phyloP scores from a whole-genome alignment of 192 early-diverging fungal genomes.

The Coemansia aciculifera region DNA sequence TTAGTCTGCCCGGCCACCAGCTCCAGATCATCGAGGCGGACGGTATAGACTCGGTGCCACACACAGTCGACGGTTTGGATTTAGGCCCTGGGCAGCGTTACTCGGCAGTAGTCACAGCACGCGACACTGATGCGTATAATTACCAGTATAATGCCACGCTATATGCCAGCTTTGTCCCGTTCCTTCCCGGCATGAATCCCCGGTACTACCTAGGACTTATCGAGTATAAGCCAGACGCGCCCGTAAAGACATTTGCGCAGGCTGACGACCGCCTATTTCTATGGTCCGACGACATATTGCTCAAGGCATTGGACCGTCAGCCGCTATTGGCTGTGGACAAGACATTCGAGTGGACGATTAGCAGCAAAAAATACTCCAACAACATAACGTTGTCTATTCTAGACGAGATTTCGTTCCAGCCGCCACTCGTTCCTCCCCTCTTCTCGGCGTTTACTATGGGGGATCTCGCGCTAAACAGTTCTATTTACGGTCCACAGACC shows the following conservation, averaged over 20 bases:
- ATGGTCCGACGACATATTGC: constrained; percentile 22
- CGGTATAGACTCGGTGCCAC: constrained; percentile 59
- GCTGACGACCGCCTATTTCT: background rate
- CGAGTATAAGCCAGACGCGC: constrained; percentile 8
- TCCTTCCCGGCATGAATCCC: constrained; percentile 49
- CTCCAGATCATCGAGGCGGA: constrained; percentile 76
- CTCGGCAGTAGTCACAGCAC: background rate
- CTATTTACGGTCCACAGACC: constrained; percentile 60
- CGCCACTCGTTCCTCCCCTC: background rate
- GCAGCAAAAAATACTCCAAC: background rate
- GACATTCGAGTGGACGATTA: background rate
- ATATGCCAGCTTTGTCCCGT: background rate
- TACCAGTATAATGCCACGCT: background rate
- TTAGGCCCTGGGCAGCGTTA: background rate
- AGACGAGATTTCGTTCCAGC: background rate
- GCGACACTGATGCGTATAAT: background rate
- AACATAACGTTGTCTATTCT: background rate
- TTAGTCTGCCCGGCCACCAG: constrained; percentile 73
- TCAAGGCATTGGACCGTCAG: constrained; percentile 3
- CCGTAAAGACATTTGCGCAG: background rate
- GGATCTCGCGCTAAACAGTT: background rate
- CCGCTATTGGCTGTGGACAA: constrained; percentile 13
- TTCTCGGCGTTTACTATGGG: background rate
- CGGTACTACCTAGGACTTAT: constrained; percentile 20
- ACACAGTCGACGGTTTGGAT: constrained; percentile 1